phyloP scores from a whole-genome alignment of 2,329 filamentous ascomycete species.

The Neonectria ditissima region DNA sequence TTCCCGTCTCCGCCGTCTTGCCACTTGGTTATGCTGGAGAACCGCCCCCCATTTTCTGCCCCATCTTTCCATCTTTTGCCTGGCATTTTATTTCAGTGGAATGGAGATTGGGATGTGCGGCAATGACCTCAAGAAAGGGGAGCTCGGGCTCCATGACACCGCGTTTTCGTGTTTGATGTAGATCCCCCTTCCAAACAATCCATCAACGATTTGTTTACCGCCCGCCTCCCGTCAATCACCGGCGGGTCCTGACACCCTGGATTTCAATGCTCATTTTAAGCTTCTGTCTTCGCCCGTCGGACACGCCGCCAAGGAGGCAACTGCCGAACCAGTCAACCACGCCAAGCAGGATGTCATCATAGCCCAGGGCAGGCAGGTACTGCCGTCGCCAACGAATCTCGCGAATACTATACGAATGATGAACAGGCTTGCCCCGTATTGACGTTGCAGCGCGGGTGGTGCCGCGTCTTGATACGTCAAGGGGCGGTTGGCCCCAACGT shows the following conservation, averaged over 20 bases:
- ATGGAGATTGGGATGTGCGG: background rate
- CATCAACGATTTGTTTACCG: background rate
- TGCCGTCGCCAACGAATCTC: constrained; percentile 2
- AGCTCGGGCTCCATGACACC: background rate
- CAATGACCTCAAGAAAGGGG: background rate
- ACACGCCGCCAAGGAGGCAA: constrained; percentile 12
- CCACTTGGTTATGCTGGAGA: background rate
- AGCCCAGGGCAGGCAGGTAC: constrained; percentile 4
- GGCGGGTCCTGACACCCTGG: background rate
- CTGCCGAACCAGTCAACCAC: background rate
- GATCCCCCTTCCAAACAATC: constrained; percentile 9
- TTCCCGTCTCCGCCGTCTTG: background rate
- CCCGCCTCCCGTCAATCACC: background rate
- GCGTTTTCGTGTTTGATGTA: background rate
- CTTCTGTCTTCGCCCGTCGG: background rate
- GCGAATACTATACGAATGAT: background rate
- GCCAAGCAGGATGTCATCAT: constrained; percentile 1
- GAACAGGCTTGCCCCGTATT: constrained; percentile 1
- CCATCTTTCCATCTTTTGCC: no score
- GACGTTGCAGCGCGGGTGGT: background rate
- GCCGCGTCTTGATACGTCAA: constrained; percentile 1
- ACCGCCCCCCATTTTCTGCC: background rate
- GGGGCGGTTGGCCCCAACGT: background rate
- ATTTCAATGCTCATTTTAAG: background rate
- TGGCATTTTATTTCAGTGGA: background rate